Conservation (phyloP, 495 filamentous ascomycete species). For the Talaromyces borbonicus region DNA sequence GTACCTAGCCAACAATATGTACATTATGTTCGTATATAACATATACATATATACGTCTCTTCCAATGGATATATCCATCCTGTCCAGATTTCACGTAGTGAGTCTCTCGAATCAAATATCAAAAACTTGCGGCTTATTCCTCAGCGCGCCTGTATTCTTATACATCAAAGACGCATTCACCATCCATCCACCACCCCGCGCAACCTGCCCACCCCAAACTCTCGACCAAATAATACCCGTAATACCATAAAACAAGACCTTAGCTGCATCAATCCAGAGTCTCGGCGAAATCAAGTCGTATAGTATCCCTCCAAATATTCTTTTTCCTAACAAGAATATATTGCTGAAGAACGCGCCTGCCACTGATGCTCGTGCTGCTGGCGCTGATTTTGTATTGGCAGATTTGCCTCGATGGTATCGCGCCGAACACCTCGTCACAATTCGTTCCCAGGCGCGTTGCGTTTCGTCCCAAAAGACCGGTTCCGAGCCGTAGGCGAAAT, state of each 20-base stretch:
- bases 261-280: conserved; percentile 53
- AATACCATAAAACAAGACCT: conserved; percentile 52
- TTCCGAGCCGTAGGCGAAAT: conserved; percentile 54
- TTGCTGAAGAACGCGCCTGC: too few species aligned
- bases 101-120: conserved; percentile 19
- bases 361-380: too few species aligned
- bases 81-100: too few species aligned
- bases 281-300: conserved; percentile 41
- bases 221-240: conserved; percentile 59
- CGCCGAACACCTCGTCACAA: conserved; percentile 39
- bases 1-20: conserved; percentile 2
- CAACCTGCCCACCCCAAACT: conserved; percentile 54
- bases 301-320: conserved; percentile 33
- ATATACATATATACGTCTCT: conserved; percentile 3
- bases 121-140: conserved; percentile 55
- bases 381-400: too few species aligned
- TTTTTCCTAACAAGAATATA: too few species aligned
- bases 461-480: conserved; percentile 69
- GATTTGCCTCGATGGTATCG: conserved; percentile 11
- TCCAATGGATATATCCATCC: too few species aligned
- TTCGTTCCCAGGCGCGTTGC: conserved; percentile 59
- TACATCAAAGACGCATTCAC: conserved; percentile 73
- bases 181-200: conserved; percentile 45
- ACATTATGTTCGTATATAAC: conserved; percentile 5
- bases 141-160: conserved; percentile 52